These are phyloP conservation scores for Kwoniella newhampshirensis DNA, from an alignment of 768 basidiomycete species.

Conservation along the genomic window DNA sequence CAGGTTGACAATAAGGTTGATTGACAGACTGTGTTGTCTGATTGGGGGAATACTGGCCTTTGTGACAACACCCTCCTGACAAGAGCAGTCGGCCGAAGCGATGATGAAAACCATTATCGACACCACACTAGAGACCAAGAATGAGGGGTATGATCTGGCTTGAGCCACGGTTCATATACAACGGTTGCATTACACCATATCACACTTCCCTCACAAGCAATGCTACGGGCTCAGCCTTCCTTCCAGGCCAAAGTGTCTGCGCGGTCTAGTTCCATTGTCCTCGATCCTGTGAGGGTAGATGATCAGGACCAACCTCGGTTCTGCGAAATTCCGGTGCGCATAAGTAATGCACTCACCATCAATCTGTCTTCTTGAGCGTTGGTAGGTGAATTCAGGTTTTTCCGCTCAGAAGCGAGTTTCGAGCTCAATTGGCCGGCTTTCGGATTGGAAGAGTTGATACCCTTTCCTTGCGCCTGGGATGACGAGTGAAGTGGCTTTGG, in stretches of 20 bases:
- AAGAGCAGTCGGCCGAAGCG: too few relatives aligned
- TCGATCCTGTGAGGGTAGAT: slow-evolving; percentile 10
- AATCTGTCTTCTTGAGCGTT: slow-evolving; percentile 29
- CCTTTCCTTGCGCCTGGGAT: slow-evolving; percentile 35
- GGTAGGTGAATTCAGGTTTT: slow-evolving; percentile 15
- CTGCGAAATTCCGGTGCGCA: too few relatives aligned
- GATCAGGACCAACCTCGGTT: background rate
- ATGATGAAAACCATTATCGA: too few relatives aligned
- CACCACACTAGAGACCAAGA: too few relatives aligned
- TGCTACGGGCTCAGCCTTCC: too few relatives aligned
- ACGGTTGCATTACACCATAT: slow-evolving; percentile 1
- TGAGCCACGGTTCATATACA: too few relatives aligned
- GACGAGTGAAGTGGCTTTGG: background rate
- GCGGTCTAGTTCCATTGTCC: slow-evolving; percentile 18
- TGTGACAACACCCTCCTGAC: too few relatives aligned
- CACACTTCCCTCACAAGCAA: background rate
- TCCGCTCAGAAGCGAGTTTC: slow-evolving; percentile 46
- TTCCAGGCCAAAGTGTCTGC: too few relatives aligned
- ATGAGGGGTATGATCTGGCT: too few relatives aligned
- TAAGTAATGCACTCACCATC: slow-evolving; percentile 54
- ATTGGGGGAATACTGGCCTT: too few relatives aligned
- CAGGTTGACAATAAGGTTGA: too few relatives aligned
- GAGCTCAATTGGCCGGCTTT: slow-evolving; percentile 47
- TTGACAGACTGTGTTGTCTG: too few relatives aligned
- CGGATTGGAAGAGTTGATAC: slow-evolving; percentile 43